Conservation (phyloP, 306 rosid genomes). For the Vigna angularis region DNA sequence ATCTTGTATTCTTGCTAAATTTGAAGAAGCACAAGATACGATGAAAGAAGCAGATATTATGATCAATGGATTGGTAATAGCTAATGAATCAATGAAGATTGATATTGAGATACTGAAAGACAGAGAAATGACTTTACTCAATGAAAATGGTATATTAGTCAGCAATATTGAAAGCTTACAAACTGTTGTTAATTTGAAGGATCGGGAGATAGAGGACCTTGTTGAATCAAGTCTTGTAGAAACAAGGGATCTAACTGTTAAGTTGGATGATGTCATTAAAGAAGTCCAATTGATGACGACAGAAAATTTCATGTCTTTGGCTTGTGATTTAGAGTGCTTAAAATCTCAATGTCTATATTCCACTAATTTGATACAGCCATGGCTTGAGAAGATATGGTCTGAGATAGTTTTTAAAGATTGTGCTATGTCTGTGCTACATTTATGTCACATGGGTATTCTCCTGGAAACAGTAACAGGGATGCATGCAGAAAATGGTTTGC, state of each 20-base stretch:
- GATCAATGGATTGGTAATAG: constrained; percentile 75
- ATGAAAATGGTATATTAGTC: constrained; percentile 57
- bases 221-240: constrained; percentile 63
- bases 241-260: constrained; percentile 60
- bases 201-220: constrained; percentile 59
- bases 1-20: constrained; percentile 77
- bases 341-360: constrained; percentile 66
- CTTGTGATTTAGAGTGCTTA: constrained; percentile 60
- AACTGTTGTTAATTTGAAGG: constrained; percentile 55
- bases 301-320: constrained; percentile 57
- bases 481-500: constrained; percentile 89
- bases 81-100: constrained; percentile 79
- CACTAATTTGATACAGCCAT: constrained; percentile 65
- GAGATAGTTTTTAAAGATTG: constrained; percentile 83
- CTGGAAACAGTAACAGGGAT: constrained; percentile 88
- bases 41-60: constrained; percentile 81
- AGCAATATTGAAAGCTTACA: constrained; percentile 71
- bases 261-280: constrained; percentile 62
- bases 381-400: constrained; percentile 90
- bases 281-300: constrained; percentile 60
- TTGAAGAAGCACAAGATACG: constrained; percentile 85
- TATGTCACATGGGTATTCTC: constrained; percentile 85
- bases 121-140: constrained; percentile 49
- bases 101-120: constrained; percentile 61
- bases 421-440: constrained; percentile 83